Percentiles rank a stretch among this genome's conserved stretches.
These are phyloP conservation scores for Isatis lusitanica DNA, from an alignment of 441 rosid genomes.

Conservation along the genomic window DNA sequence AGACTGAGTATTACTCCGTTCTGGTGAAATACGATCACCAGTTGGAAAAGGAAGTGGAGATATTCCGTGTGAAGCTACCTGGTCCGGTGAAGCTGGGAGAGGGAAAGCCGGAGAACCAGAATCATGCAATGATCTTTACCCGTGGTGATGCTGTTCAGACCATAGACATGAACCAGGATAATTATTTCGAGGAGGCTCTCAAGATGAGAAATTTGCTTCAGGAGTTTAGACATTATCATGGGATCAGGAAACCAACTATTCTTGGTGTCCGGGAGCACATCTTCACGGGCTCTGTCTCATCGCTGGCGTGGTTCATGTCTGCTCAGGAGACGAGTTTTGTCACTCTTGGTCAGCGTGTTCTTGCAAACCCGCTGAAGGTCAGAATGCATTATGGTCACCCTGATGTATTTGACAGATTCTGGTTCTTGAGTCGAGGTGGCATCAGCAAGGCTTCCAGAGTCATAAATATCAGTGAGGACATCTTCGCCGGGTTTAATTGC, in stretches of 20 bases:
- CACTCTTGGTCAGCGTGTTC: constrained; percentile 74
- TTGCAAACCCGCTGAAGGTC: constrained; percentile 67
- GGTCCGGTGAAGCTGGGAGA: constrained; percentile 77
- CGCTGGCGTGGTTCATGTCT: constrained; percentile 80
- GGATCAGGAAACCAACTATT: constrained; percentile 69
- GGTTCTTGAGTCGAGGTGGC: constrained; percentile 74
- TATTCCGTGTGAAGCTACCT: constrained; percentile 73
- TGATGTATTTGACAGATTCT: constrained; percentile 74
- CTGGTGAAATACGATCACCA: constrained; percentile 63
- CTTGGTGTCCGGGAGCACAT: constrained; percentile 74
- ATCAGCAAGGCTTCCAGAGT: constrained; percentile 72
- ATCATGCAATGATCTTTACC: constrained; percentile 74
- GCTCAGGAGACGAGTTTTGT: constrained; percentile 76
- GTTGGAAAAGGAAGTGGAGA: constrained; percentile 62
- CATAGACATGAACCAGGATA: constrained; percentile 81
- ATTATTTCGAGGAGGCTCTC: constrained; percentile 75
- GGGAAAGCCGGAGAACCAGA: constrained; percentile 81
- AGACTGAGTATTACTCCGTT: constrained; percentile 58
- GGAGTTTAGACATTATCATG: constrained; percentile 53
- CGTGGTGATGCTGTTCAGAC: constrained; percentile 84
- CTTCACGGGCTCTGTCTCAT: constrained; percentile 74
- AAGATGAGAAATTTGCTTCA: constrained; percentile 73
- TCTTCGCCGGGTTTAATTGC: constrained; percentile 78
- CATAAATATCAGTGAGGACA: constrained; percentile 73
- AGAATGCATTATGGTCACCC: constrained; percentile 85